phyloP scores from a whole-genome alignment of 176 grass and related monocot genomes.

The Ensete ventricosum region DNA sequence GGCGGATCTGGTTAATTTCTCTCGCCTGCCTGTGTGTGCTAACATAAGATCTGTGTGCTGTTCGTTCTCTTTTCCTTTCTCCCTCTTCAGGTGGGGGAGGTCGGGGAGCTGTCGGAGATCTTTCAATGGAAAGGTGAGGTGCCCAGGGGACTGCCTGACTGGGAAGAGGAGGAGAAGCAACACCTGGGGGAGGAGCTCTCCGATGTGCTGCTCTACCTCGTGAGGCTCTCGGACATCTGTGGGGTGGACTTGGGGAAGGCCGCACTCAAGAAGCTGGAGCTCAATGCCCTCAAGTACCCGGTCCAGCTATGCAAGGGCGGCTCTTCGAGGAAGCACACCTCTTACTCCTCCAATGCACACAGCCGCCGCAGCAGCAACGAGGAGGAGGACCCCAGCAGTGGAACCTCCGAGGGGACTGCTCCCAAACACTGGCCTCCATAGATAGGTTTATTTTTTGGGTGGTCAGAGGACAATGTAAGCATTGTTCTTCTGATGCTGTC shows the following conservation, averaged over 20 bases:
- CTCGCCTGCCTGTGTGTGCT: too few relatives aligned
- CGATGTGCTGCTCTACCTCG: conserved; percentile 56
- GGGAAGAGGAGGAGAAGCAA: conserved; percentile 53
- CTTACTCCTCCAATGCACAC: conserved; percentile 14
- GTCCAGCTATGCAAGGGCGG: conserved; percentile 63
- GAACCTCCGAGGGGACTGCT: too few relatives aligned
- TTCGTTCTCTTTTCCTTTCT: neutral
- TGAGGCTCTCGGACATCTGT: conserved; percentile 68
- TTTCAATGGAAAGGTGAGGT: conserved; percentile 93
- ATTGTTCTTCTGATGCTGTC: too few relatives aligned
- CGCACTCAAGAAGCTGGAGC: conserved; percentile 51
- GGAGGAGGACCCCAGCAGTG: neutral
- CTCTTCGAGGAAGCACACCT: conserved; percentile 60
- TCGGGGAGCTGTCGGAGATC: conserved; percentile 78
- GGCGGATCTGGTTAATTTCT: too few relatives aligned
- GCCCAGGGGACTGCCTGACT: conserved; percentile 58
- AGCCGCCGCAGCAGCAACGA: conserved; percentile 2
- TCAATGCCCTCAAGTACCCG: conserved; percentile 70
- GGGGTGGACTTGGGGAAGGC: conserved; percentile 58
- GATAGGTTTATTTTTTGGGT: too few relatives aligned
- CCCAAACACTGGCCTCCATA: too few relatives aligned
- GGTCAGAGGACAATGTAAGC: too few relatives aligned
- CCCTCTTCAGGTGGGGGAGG: conserved; percentile 53
- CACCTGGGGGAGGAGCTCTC: conserved; percentile 23
- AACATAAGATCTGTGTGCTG: too few relatives aligned